phyloP scores from a whole-genome alignment of 2,329 filamentous ascomycete species.

The Alternaria sp. region DNA sequence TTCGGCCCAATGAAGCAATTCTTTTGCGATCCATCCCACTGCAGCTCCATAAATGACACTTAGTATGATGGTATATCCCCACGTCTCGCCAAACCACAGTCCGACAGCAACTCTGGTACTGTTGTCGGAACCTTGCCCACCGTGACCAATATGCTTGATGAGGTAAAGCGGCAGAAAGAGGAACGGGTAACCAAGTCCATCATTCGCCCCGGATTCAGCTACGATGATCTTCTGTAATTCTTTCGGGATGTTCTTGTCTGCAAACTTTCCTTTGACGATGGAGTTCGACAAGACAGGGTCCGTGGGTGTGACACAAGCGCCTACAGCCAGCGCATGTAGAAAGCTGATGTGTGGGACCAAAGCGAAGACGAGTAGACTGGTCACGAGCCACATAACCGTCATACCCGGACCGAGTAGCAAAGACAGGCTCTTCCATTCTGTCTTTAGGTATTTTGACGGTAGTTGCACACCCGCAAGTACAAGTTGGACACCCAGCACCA shows the following conservation, averaged over 20 bases:
- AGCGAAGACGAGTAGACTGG: slow-evolving; percentile 80
- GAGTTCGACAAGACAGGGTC: slow-evolving; percentile 88
- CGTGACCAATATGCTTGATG: slow-evolving; percentile 75
- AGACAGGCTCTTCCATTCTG: slow-evolving; percentile 78
- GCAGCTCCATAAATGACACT: slow-evolving; percentile 79
- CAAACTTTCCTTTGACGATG: slow-evolving; percentile 93
- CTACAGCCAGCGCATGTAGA: slow-evolving; percentile 80
- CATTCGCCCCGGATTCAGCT: slow-evolving; percentile 84
- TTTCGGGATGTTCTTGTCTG: slow-evolving; percentile 86
- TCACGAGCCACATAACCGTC: slow-evolving; percentile 85
- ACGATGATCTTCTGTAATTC: slow-evolving; percentile 75
- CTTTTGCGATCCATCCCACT: slow-evolving; percentile 83
- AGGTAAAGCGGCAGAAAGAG: slow-evolving; percentile 85
- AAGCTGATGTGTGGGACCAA: slow-evolving; percentile 76
- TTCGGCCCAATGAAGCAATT: slow-evolving; percentile 85
- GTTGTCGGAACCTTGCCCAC: slow-evolving; percentile 56
- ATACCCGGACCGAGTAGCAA: slow-evolving; percentile 85
- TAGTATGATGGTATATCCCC: slow-evolving; percentile 82
- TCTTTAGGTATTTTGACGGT: slow-evolving; percentile 80
- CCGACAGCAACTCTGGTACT: slow-evolving; percentile 74
- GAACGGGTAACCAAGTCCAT: slow-evolving; percentile 89
- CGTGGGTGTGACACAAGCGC: slow-evolving; percentile 89
- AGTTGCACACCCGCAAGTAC: slow-evolving; percentile 89
- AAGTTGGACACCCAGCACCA: slow-evolving; percentile 90
- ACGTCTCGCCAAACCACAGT: slow-evolving; percentile 85